Evolutionary conservation across 2,329 filamentous ascomycete species (phyloP), one percentile per base, ranked within the genome.

Genomic region (Cercospora berteroae): DNA sequence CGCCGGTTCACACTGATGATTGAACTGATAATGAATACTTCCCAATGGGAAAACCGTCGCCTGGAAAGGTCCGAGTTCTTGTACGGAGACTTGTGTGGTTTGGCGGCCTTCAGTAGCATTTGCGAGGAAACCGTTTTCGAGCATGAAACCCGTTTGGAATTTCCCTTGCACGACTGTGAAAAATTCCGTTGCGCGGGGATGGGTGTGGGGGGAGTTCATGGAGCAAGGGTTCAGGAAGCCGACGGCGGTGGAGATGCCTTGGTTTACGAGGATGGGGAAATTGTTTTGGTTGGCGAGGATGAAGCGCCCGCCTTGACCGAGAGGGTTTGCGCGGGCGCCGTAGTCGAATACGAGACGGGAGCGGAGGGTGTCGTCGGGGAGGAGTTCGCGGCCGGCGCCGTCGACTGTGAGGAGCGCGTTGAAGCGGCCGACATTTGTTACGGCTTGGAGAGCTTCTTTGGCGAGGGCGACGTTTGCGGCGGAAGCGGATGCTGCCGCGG

Each of bases 1-100:
- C 2, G 82, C 81, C 1, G 75, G 72, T n/a, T 79, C 72, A 73
- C 83, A 84, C 60, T 77, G 77, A 36, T 79, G 75, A 76, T 84
- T 84, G 77, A 83, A 80, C 71, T 84, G 81, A 74, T 79, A 83
- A 71, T 84, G 83, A 67, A 84, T 83, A 65, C 70, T 75, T 18
- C 82, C 82, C 25, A 52, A 4, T 0, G 63, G 63, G 20, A 83
- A 83, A 10, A 83, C 80, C n/a, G 82, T 82, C 63, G 80, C 81
- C 62, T 83, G 78, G 72, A 80, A 81, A 48, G 79, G 77, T 55
- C 74, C 73, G 23, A 83, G 75, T 4, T 72, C 74, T 36, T 59
- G 56, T 8, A 80, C 79, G 25, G 77, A 76, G 67, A 83, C 76
- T 67, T 83, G 81, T 16, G 77, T 76, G 13, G 74, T 72, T 25